Conservation (phyloP, 345 rosid species). For the Boechera retrofracta region DNA sequence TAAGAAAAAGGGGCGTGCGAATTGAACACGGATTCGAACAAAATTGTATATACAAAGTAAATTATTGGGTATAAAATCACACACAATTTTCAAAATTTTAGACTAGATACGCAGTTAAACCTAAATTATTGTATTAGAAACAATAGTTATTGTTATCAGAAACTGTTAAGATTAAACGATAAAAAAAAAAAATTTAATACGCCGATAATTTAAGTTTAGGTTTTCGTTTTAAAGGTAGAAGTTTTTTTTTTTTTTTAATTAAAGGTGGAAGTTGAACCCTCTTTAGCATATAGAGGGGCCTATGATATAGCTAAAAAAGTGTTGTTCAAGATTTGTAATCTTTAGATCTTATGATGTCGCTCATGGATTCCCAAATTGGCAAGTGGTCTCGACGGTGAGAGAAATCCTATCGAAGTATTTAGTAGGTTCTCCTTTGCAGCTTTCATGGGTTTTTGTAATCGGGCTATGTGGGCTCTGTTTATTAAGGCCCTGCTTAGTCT, state of each 20-base stretch:
- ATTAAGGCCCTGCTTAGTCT: not conserved
- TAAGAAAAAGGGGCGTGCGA: not conserved
- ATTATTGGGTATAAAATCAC: not conserved
- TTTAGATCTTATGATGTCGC: not conserved
- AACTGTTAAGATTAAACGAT: not conserved
- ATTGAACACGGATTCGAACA: not conserved
- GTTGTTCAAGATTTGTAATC: not conserved
- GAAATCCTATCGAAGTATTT: not conserved
- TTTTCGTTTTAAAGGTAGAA: not conserved
- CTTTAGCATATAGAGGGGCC: not conserved
- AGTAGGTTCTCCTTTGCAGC: not conserved
- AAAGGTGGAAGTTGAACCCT: not conserved
- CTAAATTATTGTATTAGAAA: not conserved
- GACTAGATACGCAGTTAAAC: not conserved
- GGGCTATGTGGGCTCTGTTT: slow-evolving; percentile 8
- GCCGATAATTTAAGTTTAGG: not conserved
- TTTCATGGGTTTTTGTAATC: not conserved
- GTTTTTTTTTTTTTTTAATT: not conserved
- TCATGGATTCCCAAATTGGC: not conserved
- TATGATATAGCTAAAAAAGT: not conserved
- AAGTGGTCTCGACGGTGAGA: not conserved
- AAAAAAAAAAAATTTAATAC: too few relatives aligned
- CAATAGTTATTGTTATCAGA: not conserved
- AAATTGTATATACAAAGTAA: not conserved
- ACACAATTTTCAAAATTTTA: not conserved